These are phyloP conservation scores for Urostyla sp. DNA, from an alignment of 73 alveolate genomes.

Conservation along the genomic window DNA sequence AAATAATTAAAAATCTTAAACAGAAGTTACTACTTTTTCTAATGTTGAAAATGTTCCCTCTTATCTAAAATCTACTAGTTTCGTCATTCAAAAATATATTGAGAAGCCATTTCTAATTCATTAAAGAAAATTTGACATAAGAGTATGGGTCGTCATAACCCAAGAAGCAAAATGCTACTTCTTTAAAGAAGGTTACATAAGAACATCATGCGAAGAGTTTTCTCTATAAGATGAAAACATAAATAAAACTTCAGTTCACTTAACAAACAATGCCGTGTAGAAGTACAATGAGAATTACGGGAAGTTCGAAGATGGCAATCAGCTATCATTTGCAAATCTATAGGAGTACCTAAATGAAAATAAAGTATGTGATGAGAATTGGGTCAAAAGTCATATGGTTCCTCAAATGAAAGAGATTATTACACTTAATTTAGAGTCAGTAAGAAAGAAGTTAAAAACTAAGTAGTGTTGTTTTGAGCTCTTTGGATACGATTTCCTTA, in stretches of 20 bases:
- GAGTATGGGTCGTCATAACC: constrained; percentile 78
- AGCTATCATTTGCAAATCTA: constrained; percentile 73
- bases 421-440: constrained; percentile 12
- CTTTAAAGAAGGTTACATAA: constrained; percentile 64
- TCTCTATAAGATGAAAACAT: constrained; percentile 61
- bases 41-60: not conserved
- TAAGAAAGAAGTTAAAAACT: constrained; percentile 37
- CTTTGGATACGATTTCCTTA: constrained; percentile 70
- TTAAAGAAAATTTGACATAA: constrained; percentile 81
- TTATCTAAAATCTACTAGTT: constrained; percentile 57
- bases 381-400: constrained; percentile 20
- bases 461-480: constrained; percentile 59
- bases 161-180: constrained; percentile 61
- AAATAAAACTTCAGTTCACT: constrained; percentile 76
- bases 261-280: constrained; percentile 90
- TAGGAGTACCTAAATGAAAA: constrained; percentile 20
- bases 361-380: constrained; percentile 42
- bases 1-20: not conserved
- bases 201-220: constrained; percentile 67
- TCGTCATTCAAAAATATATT: constrained; percentile 76
- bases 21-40: not conserved
- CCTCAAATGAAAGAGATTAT: constrained; percentile 61
- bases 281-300: constrained; percentile 89
- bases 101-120: constrained; percentile 80
- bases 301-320: constrained; percentile 94